These are phyloP conservation scores for Mollisiaceae sp. DNA, from an alignment of 2,329 filamentous ascomycete species.

Conservation along the genomic window DNA sequence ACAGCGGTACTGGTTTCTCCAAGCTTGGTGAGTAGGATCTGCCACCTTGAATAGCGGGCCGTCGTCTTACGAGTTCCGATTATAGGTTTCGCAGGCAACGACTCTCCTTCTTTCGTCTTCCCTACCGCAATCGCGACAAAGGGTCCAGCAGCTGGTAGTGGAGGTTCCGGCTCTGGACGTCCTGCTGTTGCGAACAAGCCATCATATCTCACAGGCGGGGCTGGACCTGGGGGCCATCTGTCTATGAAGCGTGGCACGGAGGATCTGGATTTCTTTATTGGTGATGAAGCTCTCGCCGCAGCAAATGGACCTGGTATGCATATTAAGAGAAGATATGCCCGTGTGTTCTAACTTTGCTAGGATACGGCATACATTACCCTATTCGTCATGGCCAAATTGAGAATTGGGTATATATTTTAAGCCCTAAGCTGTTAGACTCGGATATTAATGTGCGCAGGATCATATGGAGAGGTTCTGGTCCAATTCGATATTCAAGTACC, in stretches of 20 bases:
- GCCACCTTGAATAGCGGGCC: neutral
- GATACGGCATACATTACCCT: constrained; percentile 96
- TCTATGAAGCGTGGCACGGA: constrained; percentile 94
- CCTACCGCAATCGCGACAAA: constrained; percentile 98
- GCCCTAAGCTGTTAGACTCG: neutral
- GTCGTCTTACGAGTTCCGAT: constrained; percentile 22
- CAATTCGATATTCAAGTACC: constrained; percentile 99
- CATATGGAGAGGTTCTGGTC: constrained; percentile 99
- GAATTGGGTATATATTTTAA: constrained; percentile 75
- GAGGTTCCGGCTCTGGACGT: constrained; percentile 82
- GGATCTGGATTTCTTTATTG: constrained; percentile 98
- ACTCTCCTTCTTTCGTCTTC: constrained; percentile 98
- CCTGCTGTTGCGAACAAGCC: constrained; percentile 94
- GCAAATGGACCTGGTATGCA: constrained; percentile 76
- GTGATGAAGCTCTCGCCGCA: constrained; percentile 90
- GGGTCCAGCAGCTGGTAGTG: constrained; percentile 71
- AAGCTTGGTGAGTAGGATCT: constrained; percentile 80
- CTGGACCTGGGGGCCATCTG: constrained; percentile 80
- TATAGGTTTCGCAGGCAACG: constrained; percentile 95
- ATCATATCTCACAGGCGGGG: constrained; percentile 89
- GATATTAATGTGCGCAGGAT: constrained; percentile 62
- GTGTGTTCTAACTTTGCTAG: constrained; percentile 49
- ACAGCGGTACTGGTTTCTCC: constrained; percentile 97
- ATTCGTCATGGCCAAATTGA: constrained; percentile 98
- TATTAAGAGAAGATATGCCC: neutral